Base-by-base conservation (phyloP, 176 grass and related monocot genomes). In the Musa schizocarpa region DNA sequence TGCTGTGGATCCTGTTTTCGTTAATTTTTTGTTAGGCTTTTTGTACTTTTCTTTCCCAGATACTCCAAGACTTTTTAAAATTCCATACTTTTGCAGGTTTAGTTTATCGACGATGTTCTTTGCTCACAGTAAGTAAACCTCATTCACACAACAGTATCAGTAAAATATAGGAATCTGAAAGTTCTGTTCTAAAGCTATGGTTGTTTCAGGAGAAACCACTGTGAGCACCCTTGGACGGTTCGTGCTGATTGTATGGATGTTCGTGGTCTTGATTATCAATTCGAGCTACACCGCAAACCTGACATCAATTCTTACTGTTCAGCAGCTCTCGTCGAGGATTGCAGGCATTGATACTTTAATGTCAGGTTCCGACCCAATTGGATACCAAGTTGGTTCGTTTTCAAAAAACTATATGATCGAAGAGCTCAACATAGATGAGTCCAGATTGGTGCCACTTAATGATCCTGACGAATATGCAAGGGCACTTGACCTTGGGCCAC, bases 171-270 rank as follows among this genome's bases (percentile, higher is more conserved):
- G 63, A 65, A 65, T 8, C 20, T 26, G 11, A 16, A 19, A 2
- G 0, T 22, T 22, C 51, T 50, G 9, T 11, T 65, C 34, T 20
- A 53, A 65, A 9, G 12, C 17, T 25, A 63, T 65, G 75, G 26
- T 1, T 77, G 19, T 66, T 65, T 53, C 61, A 77, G 75, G 75
- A 65, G 59, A 77, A 52, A 65, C 43, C 14, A 53, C 75, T 26
- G 50, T 53, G 58, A 65, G 75, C 55, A 77, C 75, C 21, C 75
- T 77, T 26, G 62, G 61, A 27, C 59, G 75, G 58, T 66, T 77
- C 11, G 75, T 77, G 75, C 58, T 77, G 58, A 52, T 77, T 9
- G 48, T 77, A 14, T 77, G 75, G 75, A 52, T 77, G 59, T 77
- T 77, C 25, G 75, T 77, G 34, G 75, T 77, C 1, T 52, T 77